Percentiles rank a stretch among this genome's conserved stretches.
Conservation (phyloP, 106 monocot genomes). For the Xerophyta viscosa region DNA sequence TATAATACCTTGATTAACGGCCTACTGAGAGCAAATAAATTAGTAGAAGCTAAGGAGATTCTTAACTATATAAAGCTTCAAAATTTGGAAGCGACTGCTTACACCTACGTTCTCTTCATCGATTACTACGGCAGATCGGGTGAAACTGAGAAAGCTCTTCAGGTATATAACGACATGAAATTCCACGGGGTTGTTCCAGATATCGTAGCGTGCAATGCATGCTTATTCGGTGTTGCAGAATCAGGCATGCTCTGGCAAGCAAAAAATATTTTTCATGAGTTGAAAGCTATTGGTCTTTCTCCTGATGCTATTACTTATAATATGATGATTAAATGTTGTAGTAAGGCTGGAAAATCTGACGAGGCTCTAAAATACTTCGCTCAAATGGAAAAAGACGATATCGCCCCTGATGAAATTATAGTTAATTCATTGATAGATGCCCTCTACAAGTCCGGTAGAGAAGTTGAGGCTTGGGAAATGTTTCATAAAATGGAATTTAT, state of each 20-base stretch:
- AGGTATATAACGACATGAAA: slow-evolving; percentile 70
- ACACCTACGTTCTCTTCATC: slow-evolving; percentile 77
- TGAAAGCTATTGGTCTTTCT: slow-evolving; percentile 50
- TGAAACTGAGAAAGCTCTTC: slow-evolving; percentile 42
- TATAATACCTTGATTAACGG: slow-evolving; percentile 63
- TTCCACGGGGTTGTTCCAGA: slow-evolving; percentile 63
- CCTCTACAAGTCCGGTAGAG: slow-evolving; percentile 75
- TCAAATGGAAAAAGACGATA: slow-evolving; percentile 50
- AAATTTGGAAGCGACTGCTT: slow-evolving; percentile 45
- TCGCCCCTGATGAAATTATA: slow-evolving; percentile 51
- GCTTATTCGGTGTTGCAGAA: slow-evolving; percentile 63
- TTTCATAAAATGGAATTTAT: slow-evolving; percentile 55
- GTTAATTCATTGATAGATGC: slow-evolving; percentile 76
- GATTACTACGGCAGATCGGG: slow-evolving; percentile 78
- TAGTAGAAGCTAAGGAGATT: slow-evolving; percentile 48
- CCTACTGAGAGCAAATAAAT: slow-evolving; percentile 46
- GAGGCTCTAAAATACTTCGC: slow-evolving; percentile 56
- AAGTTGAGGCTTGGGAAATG: slow-evolving; percentile 71
- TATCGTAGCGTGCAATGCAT: slow-evolving; percentile 79
- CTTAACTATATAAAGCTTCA: slow-evolving; percentile 40
- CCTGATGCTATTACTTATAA: slow-evolving; percentile 85
- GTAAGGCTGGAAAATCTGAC: slow-evolving; percentile 53
- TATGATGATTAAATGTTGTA: slow-evolving; percentile 89
- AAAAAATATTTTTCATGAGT: slow-evolving; percentile 54
- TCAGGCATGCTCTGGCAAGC: slow-evolving; percentile 53